phyloP scores from a whole-genome alignment of 2,329 filamentous ascomycete species.

The Apiospora phragmitis region DNA sequence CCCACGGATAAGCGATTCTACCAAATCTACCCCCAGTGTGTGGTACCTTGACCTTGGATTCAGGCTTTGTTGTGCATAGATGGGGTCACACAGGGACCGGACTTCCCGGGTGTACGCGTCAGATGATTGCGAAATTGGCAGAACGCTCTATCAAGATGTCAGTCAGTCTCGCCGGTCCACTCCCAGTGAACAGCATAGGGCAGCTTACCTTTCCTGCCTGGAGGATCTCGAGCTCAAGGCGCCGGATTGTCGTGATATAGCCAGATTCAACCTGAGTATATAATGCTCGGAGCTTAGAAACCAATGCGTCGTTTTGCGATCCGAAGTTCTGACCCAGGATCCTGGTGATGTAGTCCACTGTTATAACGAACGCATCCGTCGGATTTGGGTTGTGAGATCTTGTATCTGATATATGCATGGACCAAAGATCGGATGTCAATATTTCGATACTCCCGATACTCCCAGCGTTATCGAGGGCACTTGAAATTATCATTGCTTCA shows the following conservation, averaged over 20 bases:
- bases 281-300: slow-evolving; percentile 36
- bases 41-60: slow-evolving; percentile 44
- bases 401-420: slow-evolving; percentile 39
- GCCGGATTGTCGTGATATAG: slow-evolving; percentile 42
- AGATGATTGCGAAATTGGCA: slow-evolving; percentile 39
- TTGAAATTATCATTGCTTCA: slow-evolving; percentile 43
- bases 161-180: slow-evolving; percentile 21
- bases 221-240: slow-evolving; percentile 52
- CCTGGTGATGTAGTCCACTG: slow-evolving; percentile 38
- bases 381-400: slow-evolving; percentile 23
- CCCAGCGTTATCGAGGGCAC: slow-evolving; percentile 14
- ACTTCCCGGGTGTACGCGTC: slow-evolving; percentile 43
- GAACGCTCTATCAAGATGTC: slow-evolving; percentile 33
- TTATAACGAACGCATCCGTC: slow-evolving; percentile 35
- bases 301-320: slow-evolving; percentile 29
- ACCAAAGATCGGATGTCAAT: slow-evolving; percentile 43
- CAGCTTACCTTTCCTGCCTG: slow-evolving; percentile 50
- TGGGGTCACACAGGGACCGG: slow-evolving; percentile 41
- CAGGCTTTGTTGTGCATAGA: slow-evolving; percentile 40
- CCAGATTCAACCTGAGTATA: slow-evolving; percentile 36
- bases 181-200: not conserved
- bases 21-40: slow-evolving; percentile 38
- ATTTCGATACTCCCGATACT: not conserved
- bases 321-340: slow-evolving; percentile 36
- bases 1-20: slow-evolving; percentile 39